Conservation (phyloP, 257 asterid species). For the Leptodermis oblonga region DNA sequence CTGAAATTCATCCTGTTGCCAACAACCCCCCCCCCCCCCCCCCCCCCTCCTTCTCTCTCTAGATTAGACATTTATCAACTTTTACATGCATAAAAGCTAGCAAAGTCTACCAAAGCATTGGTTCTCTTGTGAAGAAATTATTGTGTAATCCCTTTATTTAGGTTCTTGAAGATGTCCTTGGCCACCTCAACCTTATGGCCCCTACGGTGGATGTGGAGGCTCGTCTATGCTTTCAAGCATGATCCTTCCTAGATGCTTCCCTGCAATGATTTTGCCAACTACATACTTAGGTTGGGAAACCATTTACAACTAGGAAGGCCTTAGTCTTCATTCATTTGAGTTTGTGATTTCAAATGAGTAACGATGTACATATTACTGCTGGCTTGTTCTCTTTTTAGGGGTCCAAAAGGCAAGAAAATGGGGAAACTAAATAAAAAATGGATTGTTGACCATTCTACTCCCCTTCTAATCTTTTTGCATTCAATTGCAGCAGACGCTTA, state of each 20-base stretch:
- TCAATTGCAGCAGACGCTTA: no score
- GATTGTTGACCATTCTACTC: not conserved
- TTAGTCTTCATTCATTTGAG: no score
- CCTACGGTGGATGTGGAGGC: not conserved
- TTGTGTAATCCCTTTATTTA: not conserved
- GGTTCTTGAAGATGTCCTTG: not conserved
- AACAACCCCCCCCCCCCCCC: no score
- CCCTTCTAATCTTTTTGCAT: no score
- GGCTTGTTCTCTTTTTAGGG: not conserved
- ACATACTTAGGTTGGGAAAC: no score
- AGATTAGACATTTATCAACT: not conserved
- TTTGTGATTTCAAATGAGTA: no score
- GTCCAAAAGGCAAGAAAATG: not conserved
- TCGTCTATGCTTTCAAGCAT: no score
- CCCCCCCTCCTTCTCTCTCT: not conserved
- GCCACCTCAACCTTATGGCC: not conserved
- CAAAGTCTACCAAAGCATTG: not conserved
- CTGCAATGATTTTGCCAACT: no score
- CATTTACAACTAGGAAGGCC: no score
- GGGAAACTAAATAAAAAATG: not conserved
- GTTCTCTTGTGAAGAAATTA: no score
- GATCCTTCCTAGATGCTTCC: no score
- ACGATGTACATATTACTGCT: not conserved
- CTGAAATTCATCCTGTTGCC: no score
- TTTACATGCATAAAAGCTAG: not conserved